Evolutionary conservation across 2,329 filamentous ascomycete species (phyloP), one percentile per base, ranked within the genome.

Genomic region (Aspergillus tamarii): DNA sequence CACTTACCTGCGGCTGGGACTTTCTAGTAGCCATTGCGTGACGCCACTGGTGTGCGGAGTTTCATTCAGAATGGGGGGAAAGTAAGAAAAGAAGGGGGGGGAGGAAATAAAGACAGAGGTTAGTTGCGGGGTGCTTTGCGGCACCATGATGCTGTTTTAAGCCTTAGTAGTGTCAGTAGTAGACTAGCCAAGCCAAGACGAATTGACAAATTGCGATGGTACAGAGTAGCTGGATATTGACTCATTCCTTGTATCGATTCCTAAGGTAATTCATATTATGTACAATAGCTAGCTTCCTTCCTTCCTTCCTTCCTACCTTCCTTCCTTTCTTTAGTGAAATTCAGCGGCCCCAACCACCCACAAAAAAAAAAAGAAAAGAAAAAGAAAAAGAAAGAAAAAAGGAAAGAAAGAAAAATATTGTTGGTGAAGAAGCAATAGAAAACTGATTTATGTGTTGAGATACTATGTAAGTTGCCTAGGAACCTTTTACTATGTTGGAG

Each of bases 1-100:
- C n/a, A 65, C 84, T 76, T 82, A 93, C 91, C 87, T 91, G 89
- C 76, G 89, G 87, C 69, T 85, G 83, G 70, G 86, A 84, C 83
- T 92, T 93, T 64, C 75, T 80, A 62, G 72, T 72, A 58, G 74
- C 70, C 78, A 80, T 80, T 67, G 61, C 68, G 62, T 57, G 46
- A 60, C 34, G 48, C 48, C 28, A 32, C 48, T 19, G 28, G 48
- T 32, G 28, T 52, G 26, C 73, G 70, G 72, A 72, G 69, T 55
- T 65, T 73, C 65, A 57, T 76, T 26, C 60, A 69, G 36, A 70
- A 67, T 53, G 58, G 55, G 46, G 59, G 57, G 16, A 45, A 59
- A n/a, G n/a, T 28, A 8, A 36, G n/a, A 4, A 50, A 61, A 34
- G 36, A 48, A 48, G 43, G 46, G 32, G 26, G 30, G 32, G 32